Evolutionary conservation across 805 yeast genomes (phyloP), one percentile per base, ranked within the genome.

Genomic region (Yarrowia bubula): DNA sequence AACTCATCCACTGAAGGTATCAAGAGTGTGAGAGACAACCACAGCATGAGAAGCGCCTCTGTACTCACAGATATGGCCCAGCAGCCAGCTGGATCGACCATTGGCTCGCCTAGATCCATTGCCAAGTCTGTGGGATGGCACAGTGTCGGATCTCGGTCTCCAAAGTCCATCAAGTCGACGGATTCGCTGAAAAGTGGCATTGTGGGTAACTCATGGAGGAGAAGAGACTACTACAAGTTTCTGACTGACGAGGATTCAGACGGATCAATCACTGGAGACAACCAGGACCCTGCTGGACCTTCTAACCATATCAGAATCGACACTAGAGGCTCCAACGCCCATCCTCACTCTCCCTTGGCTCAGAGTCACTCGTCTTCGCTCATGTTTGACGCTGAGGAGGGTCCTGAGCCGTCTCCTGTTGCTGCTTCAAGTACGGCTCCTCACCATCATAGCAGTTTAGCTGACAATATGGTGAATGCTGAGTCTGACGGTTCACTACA

Each of bases 1-100:
- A 55, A 55, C 47, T 63, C 65, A 32, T 63, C 60, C 8, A 63
- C 50, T 2, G 62, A 50, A 15, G 60, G 61, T 3, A 41, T 41
- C 47, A 50, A 48, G 60, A 55, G 65, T 14, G 62, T 55, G 6
- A 31, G 60, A 3, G 65, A 61, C 32, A 61, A 43, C 37, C 55
- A 44, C 37, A 28, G 42, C 15, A 46, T 50, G 58, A 35, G 37
- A 10, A 61, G 64, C 14, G 51, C 35, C 13, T 61, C 65, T 22
- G 58, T 46, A 13, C 8, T 61, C 46, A 46, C 60, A 1, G 55
- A 46, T 22, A 4, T 61, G 57, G 43, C 53, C 1, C 43, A 55
- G 3, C 60, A 28, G 14, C 46, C 55, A 3, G 38, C 44, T 2
- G 60, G 44, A 7, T 33, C 65, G 15, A 37, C 55, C 7, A 47